A percentile compares a stretch with the other conserved stretches of the same genome.
Conservation (phyloP, 345 rosid genomes). For the Laguncularia racemosa region DNA sequence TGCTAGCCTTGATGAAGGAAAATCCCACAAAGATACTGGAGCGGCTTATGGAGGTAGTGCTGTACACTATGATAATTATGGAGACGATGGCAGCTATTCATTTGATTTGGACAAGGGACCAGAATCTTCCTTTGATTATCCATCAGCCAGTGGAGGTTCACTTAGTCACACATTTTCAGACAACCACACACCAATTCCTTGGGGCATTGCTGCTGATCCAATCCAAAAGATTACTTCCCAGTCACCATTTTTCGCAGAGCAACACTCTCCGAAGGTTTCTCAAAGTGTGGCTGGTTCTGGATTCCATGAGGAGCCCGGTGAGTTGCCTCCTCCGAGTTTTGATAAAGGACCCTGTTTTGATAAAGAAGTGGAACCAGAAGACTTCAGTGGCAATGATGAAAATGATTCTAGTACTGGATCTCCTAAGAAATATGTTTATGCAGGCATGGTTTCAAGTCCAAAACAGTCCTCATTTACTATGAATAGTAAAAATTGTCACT, state of each 20-base stretch:
- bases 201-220: constrained; percentile 15
- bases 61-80: constrained; percentile 58
- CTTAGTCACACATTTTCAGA: constrained; percentile 22
- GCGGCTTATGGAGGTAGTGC: constrained; percentile 29
- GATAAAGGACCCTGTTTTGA: constrained; percentile 52
- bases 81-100: constrained; percentile 35
- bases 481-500: constrained; percentile 5
- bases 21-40: constrained; percentile 21
- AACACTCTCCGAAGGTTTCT: constrained; percentile 25
- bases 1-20: constrained; percentile 29
- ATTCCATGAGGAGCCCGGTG: constrained; percentile 32
- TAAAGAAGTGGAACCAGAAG: constrained; percentile 35
- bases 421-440: constrained; percentile 3
- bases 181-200: constrained; percentile 26
- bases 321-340: constrained; percentile 35
- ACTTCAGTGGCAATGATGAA: constrained; percentile 10
- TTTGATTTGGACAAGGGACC: constrained; percentile 33
- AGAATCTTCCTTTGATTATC: constrained; percentile 21
- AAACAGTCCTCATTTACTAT: constrained; percentile 4
- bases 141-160: constrained; percentile 28
- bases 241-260: constrained; percentile 26
- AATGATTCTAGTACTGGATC: constrained; percentile 5
- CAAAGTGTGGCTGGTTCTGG: constrained; percentile 28
- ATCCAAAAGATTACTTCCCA: constrained; percentile 21
- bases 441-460: constrained; percentile 5